Evolutionary conservation across 2,329 filamentous ascomycete genomes (phyloP), one percentile per base, ranked within the genome.

Genomic region (Sporothrix brasiliensis): DNA sequence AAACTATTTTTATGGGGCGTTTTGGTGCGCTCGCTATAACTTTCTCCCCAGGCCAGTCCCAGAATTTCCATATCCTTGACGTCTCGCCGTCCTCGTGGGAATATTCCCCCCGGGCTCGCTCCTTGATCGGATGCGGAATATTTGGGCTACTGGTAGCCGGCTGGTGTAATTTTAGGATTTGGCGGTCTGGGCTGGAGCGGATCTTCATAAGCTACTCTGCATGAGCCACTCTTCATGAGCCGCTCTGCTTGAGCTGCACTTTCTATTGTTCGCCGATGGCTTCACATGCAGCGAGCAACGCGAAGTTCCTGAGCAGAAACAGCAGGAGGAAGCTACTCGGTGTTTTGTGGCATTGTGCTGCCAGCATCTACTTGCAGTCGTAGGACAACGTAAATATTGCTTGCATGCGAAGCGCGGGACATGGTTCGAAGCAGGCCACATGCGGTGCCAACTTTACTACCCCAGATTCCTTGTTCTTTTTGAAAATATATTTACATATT

Each of bases 1-100:
- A 70, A 70, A 63, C 44, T 68, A 39, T 49, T 61, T 61, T 39
- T 54, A 54, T 65, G 61, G 61, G 14, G 60, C 41, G 4, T 24
- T n/a, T n/a, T 50, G 13, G 16, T 21, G 11, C 58, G 34, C 7
- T 61, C 34, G 34, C 34, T 4, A 27, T n/a, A 13, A 21, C 16
- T n/a, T 49, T 53, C 16, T 41, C 27, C 34, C 49, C 24, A 24
- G n/a, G 19, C 21, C 39, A 39, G 39, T 34, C 61, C 47, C 16
- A 7, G 61, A 34, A 19, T 50, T 11, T 49, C 39, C 30, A 5
- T 24, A n/a, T 4, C 34, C n/a, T 5, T 30, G 9, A 13, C 19
- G 9, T 14, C 60, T 30, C 41, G 7, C 60, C 24, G 11, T n/a
- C 19, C 16, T 65, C 24, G 24, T 65, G 27, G 21, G n/a, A 24